A percentile compares a stretch with the other conserved stretches of the same genome.
Conservation (phyloP, 1,139 yeast species). For the Magnusiomyces suaveolens region DNA sequence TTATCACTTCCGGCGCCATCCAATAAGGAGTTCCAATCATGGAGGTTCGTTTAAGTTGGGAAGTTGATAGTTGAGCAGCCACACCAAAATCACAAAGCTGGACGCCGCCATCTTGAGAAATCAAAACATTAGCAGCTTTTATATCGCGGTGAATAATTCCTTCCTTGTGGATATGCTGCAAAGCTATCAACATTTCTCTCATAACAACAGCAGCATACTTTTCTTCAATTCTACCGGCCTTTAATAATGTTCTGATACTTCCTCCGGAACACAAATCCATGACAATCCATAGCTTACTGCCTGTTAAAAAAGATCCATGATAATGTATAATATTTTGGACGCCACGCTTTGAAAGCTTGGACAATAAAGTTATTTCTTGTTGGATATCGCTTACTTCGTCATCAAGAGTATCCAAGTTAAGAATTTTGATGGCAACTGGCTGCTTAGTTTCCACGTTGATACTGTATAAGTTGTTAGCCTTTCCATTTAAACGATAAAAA, state of each 20-base stretch:
- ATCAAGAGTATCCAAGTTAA: constrained; percentile 83
- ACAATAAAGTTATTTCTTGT: constrained; percentile 77
- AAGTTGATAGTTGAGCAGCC: constrained; percentile 83
- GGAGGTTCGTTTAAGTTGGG: constrained; percentile 72
- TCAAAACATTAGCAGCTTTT: constrained; percentile 71
- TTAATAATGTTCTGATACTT: constrained; percentile 72
- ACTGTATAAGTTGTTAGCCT: constrained; percentile 2
- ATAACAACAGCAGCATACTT: constrained; percentile 68
- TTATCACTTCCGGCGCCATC: constrained; percentile 99
- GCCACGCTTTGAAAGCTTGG: constrained; percentile 74
- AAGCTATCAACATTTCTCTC: constrained; percentile 69
- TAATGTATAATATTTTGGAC: constrained; percentile 73
- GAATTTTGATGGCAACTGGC: constrained; percentile 84
- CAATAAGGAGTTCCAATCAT: constrained; percentile 99
- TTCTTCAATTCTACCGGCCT: constrained; percentile 86
- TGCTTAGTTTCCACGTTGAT: constrained; percentile 53
- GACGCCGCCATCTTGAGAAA: constrained; percentile 59
- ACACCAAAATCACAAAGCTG: constrained; percentile 97
- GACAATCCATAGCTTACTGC: constrained; percentile 88
- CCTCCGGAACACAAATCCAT: constrained; percentile 99
- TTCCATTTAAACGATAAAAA: background rate
- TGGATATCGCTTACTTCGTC: constrained; percentile 95
- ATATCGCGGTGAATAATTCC: constrained; percentile 90
- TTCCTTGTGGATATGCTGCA: constrained; percentile 71
- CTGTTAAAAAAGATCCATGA: constrained; percentile 77